Evolutionary conservation across 106 monocot genomes (phyloP).

Genomic region (Dioscorea alata): DNA sequence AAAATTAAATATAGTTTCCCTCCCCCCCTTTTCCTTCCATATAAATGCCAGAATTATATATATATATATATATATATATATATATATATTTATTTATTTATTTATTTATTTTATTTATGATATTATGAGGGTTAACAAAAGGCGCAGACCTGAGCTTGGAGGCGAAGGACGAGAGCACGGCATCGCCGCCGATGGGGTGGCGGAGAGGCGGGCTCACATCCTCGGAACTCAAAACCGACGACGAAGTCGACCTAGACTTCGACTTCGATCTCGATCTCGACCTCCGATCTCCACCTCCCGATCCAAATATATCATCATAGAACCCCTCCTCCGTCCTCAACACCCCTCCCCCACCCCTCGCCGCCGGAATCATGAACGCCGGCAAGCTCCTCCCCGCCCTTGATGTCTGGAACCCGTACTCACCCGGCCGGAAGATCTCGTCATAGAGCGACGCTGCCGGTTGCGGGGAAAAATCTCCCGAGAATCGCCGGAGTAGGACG

Average conservation of each 20-base stretch:
- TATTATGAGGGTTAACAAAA: too few species aligned
- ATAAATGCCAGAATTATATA: too few species aligned
- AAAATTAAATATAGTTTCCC: too few species aligned
- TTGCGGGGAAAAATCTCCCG: constrained; percentile 6
- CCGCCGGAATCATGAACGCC: constrained; percentile 5
- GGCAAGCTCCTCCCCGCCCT: constrained; percentile 14
- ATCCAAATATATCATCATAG: constrained; percentile 63
- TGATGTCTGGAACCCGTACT: neutral
- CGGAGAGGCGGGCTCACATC: constrained; percentile 13
- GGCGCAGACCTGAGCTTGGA: constrained; percentile 49
- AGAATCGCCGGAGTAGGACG: constrained; percentile 44
- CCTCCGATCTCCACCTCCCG: constrained; percentile 6
- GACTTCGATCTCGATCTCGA: constrained; percentile 34
- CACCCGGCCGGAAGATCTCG: constrained; percentile 15
- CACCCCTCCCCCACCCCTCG: constrained; percentile 2
- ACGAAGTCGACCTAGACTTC: constrained; percentile 15
- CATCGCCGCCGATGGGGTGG: constrained; percentile 16
- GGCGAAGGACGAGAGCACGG: constrained; percentile 36
- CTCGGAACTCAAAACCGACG: constrained; percentile 38
- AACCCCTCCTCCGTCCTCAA: constrained; percentile 40
- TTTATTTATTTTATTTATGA: too few species aligned
- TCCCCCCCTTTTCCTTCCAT: too few species aligned
- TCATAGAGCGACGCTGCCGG: constrained; percentile 16
- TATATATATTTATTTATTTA: too few species aligned
- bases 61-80: too few species aligned